Evolutionary conservation across 2,329 filamentous ascomycete species (phyloP), one percentile per base, ranked within the genome.

Genomic region (Dothistroma septosporum): DNA sequence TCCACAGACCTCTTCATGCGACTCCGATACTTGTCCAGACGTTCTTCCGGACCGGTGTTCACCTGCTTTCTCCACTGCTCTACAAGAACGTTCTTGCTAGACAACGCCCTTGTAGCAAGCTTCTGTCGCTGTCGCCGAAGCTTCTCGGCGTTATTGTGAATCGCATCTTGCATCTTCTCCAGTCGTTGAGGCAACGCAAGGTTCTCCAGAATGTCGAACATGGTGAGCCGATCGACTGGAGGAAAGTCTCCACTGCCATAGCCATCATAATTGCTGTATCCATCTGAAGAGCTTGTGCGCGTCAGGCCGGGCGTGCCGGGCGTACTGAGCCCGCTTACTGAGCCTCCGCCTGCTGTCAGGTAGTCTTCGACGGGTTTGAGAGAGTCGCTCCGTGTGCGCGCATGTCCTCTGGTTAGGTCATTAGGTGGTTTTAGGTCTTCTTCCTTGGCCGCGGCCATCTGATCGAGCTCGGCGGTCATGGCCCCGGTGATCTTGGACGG

Each of bases 181-280:
- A 99, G 83, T 69, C 93, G 90, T 71, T 96, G 90, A 0, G 92
- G 89, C 33, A 99, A 81, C 6, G 92, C 90, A 65, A 99, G 77
- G 74, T 97, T 97, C 77, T 97, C 93, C 66, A 99, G 84, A 53
- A 99, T 83, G 73, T 99, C 94, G 70, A 99, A 91, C 60, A 97
- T 86, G 44, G 90, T 92, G 57, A 99, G 81, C 55, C 91, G 89
- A 74, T 99, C 94, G 24, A 97, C 80, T 0, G 93, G 92, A 10
- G 92, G 91, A 64, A 95, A 89, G 22, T 86, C 82, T 64, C 96
- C 91, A 84, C 90, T 94, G 73, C 93, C 72, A 44, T 78, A 91
- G 69, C 94, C 90, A 60, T 94, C 90, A 70, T 91, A 91, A n/a
- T 86, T 88, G 74, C 87, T 91, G 75, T 87, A 91, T 1, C 63